Evolutionary conservation across 139 green algal genomes (phyloP), one percentile per base, ranked within the genome.

Genomic region (Haematococcus sp.): DNA sequence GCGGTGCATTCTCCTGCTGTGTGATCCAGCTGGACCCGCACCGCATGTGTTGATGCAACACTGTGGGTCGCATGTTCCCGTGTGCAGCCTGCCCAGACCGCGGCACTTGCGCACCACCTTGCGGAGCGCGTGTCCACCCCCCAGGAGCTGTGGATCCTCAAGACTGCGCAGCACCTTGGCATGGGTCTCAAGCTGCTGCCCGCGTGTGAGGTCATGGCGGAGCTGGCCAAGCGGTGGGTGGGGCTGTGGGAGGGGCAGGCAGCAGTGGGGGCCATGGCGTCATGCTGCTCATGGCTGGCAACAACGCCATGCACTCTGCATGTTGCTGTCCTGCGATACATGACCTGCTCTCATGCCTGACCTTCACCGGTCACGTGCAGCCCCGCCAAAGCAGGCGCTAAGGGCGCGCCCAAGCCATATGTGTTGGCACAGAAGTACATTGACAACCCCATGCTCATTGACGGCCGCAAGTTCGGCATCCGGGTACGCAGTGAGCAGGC

Each of bases 401-500:
- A 49, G 40, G 7, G 40, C 40, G 40, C 40, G 7, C 40, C 40
- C 40, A 85, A 84, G 71, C 83, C 80, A 0, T 87, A 76, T 61
- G 77, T 84, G 69, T 35, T 86, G 44, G 82, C 78, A 0, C 86
- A 90, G 76, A 75, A 76, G 15, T 90, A 90, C 73, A 78, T 88
- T 49, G 73, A 68, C 17, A 66, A 80, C 28, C 80, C 80, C 23
- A 51, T 85, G 51, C 71, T 88, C 2, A 77, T 90, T 30, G 27
- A 82, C 23, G 81, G 81, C 27, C 76, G 78, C 74, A 90, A 90
- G 76, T 90, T 88, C 79, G 86, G 83, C 32, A 79, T 90, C 35
- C 75, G 86, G 17, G n/a, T n/a, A 66, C 83, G 73, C 33, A 43
- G 46, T 56, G 49, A n/a, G 19, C 49, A 56, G 16, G 49, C 49